These are phyloP conservation scores for Blastomyces silverae DNA, from an alignment of 2,329 filamentous ascomycete genomes.

Conservation along the genomic window DNA sequence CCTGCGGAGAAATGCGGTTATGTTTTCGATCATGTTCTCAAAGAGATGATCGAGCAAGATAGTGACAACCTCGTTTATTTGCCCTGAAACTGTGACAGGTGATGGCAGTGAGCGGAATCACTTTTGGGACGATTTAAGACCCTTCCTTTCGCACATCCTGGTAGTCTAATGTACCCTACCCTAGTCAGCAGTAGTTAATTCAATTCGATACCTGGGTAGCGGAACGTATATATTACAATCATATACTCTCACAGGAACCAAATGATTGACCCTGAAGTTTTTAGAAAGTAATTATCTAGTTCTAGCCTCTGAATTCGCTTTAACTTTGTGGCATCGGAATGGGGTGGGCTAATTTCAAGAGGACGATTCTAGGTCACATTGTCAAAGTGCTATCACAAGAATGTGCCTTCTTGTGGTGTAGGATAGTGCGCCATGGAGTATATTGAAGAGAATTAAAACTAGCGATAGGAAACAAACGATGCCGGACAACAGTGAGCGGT, in stretches of 20 bases:
- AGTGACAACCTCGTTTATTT: slow-evolving; percentile 12
- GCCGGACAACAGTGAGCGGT: no score
- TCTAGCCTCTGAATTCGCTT: not conserved
- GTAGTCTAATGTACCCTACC: not conserved
- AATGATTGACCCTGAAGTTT: not conserved
- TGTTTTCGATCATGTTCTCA: slow-evolving; percentile 25
- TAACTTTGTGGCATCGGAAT: not conserved
- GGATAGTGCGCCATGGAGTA: no score
- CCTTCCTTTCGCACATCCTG: not conserved
- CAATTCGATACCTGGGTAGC: not conserved
- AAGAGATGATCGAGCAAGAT: slow-evolving; percentile 15
- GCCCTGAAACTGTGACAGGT: not conserved
- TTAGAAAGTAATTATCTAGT: not conserved
- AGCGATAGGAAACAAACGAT: no score
- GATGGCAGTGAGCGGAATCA: not conserved
- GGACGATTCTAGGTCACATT: not conserved
- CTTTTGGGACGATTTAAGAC: not conserved
- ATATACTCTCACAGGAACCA: not conserved
- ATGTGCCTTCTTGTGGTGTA: no score
- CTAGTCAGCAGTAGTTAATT: not conserved
- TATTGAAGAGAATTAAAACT: no score
- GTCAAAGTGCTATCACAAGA: no score
- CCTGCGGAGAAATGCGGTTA: slow-evolving; percentile 33
- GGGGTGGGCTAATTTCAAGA: not conserved
- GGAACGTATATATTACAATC: not conserved